These are phyloP conservation scores for Sophora flavescens DNA, from an alignment of 306 rosid genomes.

Conservation along the genomic window DNA sequence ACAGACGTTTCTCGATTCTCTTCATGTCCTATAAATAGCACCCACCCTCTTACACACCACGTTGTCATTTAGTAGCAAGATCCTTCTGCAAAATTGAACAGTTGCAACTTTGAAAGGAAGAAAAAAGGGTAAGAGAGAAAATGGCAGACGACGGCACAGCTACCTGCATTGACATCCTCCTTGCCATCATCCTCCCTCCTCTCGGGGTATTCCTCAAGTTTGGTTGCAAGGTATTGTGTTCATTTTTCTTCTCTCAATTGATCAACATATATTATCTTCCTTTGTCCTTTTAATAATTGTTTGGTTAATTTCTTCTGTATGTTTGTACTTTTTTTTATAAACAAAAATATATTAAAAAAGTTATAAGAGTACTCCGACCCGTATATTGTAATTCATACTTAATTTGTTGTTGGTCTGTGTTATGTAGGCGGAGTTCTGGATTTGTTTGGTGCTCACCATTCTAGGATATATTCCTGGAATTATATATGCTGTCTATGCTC, in stretches of 20 bases:
- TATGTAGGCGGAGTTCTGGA: slow-evolving; percentile 82
- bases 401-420: neutral
- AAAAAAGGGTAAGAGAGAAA: slow-evolving; percentile 37
- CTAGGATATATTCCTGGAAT: slow-evolving; percentile 81
- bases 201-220: slow-evolving; percentile 91
- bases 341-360: too few species aligned
- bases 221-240: slow-evolving; percentile 64
- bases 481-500: slow-evolving; percentile 70
- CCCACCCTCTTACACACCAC: neutral
- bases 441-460: slow-evolving; percentile 75
- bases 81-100: neutral
- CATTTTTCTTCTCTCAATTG: neutral
- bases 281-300: neutral
- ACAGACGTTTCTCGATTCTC: too few species aligned
- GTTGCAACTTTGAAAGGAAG: neutral
- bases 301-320: neutral
- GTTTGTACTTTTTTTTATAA: too few species aligned
- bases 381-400: too few species aligned
- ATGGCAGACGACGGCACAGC: slow-evolving; percentile 52
- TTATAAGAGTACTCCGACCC: too few species aligned
- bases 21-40: slow-evolving; percentile 36
- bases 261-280: neutral
- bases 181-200: slow-evolving; percentile 88
- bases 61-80: neutral
- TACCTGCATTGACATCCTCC: slow-evolving; percentile 70